Base-by-base conservation (phyloP, 148 eudicot genomes). In the Rhododendron kiyosumense region DNA sequence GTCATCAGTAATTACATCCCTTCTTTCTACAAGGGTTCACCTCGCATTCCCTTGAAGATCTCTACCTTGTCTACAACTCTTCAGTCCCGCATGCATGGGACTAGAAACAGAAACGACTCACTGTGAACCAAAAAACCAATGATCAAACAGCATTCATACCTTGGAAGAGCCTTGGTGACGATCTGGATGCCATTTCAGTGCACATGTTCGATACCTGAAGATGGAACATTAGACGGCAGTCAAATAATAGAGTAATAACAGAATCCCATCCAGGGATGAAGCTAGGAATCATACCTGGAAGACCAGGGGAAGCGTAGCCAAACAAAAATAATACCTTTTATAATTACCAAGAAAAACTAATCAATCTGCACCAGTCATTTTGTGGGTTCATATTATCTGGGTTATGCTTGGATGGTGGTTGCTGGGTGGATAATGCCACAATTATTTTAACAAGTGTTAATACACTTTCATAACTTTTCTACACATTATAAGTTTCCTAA, bases 141-240 rank as follows among this genome's bases (percentile, higher is more conserved):
- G 74, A 75, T 18, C 38, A 20, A 26, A 79, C 18, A 74, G 78
- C 54, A 78, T 81, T 11, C 61, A 82, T 93, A 93, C 99, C 97
- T 95, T 96, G 86, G 94, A 92, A 81, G 97, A 86, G 80, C 98
- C 98, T 63, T 90, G 89, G 88, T 95, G 98, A 80, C 98, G 99
- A 87, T 96, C 99, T 9, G 99, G 99, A 87, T 96, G 99, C 98
- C 94, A 96, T 93, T 95, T 96, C 84, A 96, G 85, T 12, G 99
- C 99, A 90, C 96, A 95, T 59, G 92, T 88, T 84, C 98, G 96
- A 82, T 94, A 96, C 85, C 98, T 96, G 94, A 34, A 89, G 91
- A 79, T 43, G 46, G n/a, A 32, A 86, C 10, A 51, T 81, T 30
- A 65, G 20, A 78, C 14, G 79, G 48, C 26, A 83, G 36, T 79